Evolutionary conservation across 2,329 filamentous ascomycete species (phyloP), one percentile per base, ranked within the genome.

Genomic region (Colletotrichum acutatum): DNA sequence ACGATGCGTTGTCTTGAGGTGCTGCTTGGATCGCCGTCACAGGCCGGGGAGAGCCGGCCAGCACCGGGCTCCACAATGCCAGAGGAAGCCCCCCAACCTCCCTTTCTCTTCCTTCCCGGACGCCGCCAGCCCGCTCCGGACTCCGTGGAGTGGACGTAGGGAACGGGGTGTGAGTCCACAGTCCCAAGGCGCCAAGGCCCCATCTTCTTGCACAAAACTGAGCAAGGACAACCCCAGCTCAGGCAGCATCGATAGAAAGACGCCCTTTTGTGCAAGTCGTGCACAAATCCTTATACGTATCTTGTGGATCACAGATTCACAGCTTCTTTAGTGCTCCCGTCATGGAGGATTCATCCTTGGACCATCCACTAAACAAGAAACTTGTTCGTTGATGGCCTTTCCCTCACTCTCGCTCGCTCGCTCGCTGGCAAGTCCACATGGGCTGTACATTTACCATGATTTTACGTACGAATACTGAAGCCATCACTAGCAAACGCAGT

Each of bases 11-110:
- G 66, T 72, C 32, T 52, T 49, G 19, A 49, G 42, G 42, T 49
- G 5, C 42, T 49, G 42, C 67, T 65, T 70, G 60, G 66, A 69
- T 60, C 66, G 59, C 69, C 70, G 70, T 60, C 59, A 37, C 46
- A 70, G 66, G 34, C 60, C 70, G 70, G 70, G 70, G 66, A 70
- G 66, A 56, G 70, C 70, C 70, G 70, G 70, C 66, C 24, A 65
- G 53, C 59, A 60, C 66, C 60, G 66, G 42, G 42, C 42, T 49
- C 42, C 42, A 49, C 42, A 49, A 9, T 42, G 46, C 60, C 61
- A 22, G 37, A 60, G 34, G 54, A 54, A 60, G 59, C 53, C 42
- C 42, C 42, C 66, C 66, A 65, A 53, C 42, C 67, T 46, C 63
- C 2, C 34, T 46, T 19, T 49, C 42, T 49, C 37, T 42, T 42